Conservation (phyloP, 2,329 filamentous ascomycete genomes). For the Xylariaceae sp. region DNA sequence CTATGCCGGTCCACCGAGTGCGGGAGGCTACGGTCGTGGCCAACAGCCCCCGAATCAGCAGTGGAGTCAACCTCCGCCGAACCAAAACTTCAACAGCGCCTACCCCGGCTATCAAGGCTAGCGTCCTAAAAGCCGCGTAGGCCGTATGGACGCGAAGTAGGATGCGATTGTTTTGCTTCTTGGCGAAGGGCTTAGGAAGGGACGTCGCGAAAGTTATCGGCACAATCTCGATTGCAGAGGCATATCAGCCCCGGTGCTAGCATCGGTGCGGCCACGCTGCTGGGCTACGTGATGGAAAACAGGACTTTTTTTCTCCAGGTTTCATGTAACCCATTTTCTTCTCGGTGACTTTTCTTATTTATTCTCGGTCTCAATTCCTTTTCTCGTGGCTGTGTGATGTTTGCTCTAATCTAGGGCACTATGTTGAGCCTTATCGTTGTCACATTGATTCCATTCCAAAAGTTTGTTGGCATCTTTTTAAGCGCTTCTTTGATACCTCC, state of each 20-base stretch:
- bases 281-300: slow-evolving; percentile 24
- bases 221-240: slow-evolving; percentile 21
- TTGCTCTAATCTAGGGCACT: slow-evolving; percentile 29
- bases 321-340: slow-evolving; percentile 37
- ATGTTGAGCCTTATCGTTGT: slow-evolving; percentile 32
- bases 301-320: slow-evolving; percentile 28
- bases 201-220: slow-evolving; percentile 22
- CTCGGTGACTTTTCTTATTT: slow-evolving; percentile 36
- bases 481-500: slow-evolving; percentile 45
- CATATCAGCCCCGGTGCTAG: slow-evolving; percentile 22
- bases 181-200: slow-evolving; percentile 23
- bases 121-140: slow-evolving; percentile 16
- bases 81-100: slow-evolving; percentile 67
- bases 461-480: slow-evolving; percentile 42
- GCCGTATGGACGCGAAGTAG: slow-evolving; percentile 16
- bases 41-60: slow-evolving; percentile 64
- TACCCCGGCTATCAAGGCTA: slow-evolving; percentile 70
- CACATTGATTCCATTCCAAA: slow-evolving; percentile 37
- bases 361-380: slow-evolving; percentile 37
- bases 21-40: slow-evolving; percentile 85
- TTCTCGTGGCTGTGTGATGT: slow-evolving; percentile 39
- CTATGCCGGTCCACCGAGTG: slow-evolving; percentile 75
- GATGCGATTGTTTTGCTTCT: slow-evolving; percentile 23
- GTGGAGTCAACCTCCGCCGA: slow-evolving; percentile 59
- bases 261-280: slow-evolving; percentile 10